These are phyloP conservation scores for Ceratobasidium sp. DNA, from an alignment of 1,284 basidiomycete genomes.

Conservation along the genomic window DNA sequence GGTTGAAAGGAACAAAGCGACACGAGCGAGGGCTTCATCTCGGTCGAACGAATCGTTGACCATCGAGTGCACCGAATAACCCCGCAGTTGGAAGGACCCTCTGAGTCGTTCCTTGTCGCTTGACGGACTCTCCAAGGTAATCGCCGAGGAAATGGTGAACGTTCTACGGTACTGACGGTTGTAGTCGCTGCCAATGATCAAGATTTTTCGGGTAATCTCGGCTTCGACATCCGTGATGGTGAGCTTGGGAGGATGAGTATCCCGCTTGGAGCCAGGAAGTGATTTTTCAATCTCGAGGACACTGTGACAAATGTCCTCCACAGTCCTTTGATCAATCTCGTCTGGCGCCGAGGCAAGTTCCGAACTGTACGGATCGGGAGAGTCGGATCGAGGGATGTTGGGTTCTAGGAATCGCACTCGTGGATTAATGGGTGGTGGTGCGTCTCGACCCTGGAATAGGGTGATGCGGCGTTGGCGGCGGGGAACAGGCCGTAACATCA, in stretches of 20 bases:
- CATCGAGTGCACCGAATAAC: slow-evolving; percentile 11
- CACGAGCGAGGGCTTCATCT: neutral
- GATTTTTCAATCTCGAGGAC: neutral
- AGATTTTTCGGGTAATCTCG: slow-evolving; percentile 14
- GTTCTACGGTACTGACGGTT: neutral
- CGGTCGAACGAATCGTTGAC: slow-evolving; percentile 1
- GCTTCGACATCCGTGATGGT: neutral
- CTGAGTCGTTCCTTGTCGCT: neutral
- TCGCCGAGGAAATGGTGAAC: neutral
- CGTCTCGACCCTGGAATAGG: neutral
- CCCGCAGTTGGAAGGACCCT: neutral
- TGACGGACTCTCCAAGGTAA: neutral
- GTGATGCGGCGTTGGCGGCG: neutral
- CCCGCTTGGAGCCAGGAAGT: neutral
- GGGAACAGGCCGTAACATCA: neutral
- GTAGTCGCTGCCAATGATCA: slow-evolving; percentile 22
- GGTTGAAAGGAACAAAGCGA: neutral
- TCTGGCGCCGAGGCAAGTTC: neutral
- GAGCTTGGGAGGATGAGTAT: neutral
- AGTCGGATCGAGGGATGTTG: neutral
- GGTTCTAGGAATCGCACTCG: neutral
- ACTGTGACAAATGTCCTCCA: neutral
- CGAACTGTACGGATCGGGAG: neutral
- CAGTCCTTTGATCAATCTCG: neutral
- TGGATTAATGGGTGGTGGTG: neutral